phyloP scores from a whole-genome alignment of 768 basidiomycete genomes.

The Amanita inopinata region DNA sequence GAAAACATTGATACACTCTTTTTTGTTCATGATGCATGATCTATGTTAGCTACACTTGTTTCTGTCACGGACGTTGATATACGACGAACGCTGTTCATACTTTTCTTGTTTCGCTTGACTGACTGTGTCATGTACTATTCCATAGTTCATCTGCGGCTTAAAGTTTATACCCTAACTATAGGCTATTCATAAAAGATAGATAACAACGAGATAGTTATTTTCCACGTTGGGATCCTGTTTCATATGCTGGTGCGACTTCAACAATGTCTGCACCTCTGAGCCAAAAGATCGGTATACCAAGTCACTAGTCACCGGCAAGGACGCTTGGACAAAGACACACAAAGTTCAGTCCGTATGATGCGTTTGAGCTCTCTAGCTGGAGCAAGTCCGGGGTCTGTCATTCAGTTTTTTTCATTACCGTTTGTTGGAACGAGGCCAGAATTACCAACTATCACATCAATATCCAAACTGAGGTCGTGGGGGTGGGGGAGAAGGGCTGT shows the following conservation, averaged over 20 bases:
- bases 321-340: conserved; percentile 38
- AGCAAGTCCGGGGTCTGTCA: conserved; percentile 61
- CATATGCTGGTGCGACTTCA: conserved; percentile 68
- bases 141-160: neutral
- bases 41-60: too few relatives aligned
- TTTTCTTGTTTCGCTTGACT: neutral
- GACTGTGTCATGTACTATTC: neutral
- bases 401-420: too few relatives aligned
- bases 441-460: conserved; percentile 81
- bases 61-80: conserved; percentile 2
- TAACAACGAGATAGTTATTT: neutral
- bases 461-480: too few relatives aligned
- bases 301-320: neutral
- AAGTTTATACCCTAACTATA: conserved; percentile 6
- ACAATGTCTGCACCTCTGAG: conserved; percentile 66
- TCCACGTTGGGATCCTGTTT: conserved; percentile 22
- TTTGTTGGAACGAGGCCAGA: too few relatives aligned
- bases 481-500: too few relatives aligned
- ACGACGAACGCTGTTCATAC: neutral
- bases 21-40: neutral
- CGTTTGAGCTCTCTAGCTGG: conserved; percentile 73
- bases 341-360: conserved; percentile 72
- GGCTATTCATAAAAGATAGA: too few relatives aligned
- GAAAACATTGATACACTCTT: conserved; percentile 19
- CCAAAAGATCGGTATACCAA: too few relatives aligned